phyloP scores from a whole-genome alignment of 2,329 filamentous ascomycete genomes.

The Hyphodiscus sp. region DNA sequence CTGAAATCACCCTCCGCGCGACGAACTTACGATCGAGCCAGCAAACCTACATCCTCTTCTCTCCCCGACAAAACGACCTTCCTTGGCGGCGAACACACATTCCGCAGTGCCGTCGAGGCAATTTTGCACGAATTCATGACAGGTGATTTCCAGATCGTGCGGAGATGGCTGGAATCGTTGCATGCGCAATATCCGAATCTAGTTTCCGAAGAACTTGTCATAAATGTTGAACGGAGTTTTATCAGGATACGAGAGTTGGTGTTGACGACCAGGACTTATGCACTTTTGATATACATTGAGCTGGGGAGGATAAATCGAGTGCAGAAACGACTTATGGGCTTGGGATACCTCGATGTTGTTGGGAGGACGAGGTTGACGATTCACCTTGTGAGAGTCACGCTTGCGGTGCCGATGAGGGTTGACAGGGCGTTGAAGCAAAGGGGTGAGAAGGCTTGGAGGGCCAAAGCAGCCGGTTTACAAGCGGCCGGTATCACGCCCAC shows the following conservation, averaged over 20 bases:
- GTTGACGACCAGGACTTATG: conserved; percentile 33
- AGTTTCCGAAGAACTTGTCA: conserved; percentile 32
- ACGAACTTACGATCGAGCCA: conserved; percentile 33
- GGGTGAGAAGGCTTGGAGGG: conserved; percentile 33
- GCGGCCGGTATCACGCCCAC: conserved; percentile 29
- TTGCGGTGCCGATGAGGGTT: conserved; percentile 35
- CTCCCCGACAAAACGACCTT: conserved; percentile 29
- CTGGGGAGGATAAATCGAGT: conserved; percentile 34
- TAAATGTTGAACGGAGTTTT: conserved; percentile 32
- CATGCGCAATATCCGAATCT: conserved; percentile 33
- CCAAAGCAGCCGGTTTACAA: conserved; percentile 31
- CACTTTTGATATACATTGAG: conserved; percentile 34
- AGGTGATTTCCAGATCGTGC: conserved; percentile 34
- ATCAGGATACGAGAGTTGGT: conserved; percentile 32
- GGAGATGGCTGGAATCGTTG: conserved; percentile 30
- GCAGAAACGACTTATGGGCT: conserved; percentile 32
- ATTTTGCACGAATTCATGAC: conserved; percentile 35
- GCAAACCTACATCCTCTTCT: conserved; percentile 23
- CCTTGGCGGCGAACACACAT: conserved; percentile 34
- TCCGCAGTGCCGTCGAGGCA: conserved; percentile 32
- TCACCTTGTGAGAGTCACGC: conserved; percentile 33
- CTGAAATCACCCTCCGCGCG: conserved; percentile 33
- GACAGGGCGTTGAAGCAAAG: conserved; percentile 33
- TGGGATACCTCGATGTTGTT: conserved; percentile 34
- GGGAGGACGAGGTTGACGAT: conserved; percentile 32